Conservation (phyloP, 1,139 yeast genomes). For the Pichia inconspicua region DNA sequence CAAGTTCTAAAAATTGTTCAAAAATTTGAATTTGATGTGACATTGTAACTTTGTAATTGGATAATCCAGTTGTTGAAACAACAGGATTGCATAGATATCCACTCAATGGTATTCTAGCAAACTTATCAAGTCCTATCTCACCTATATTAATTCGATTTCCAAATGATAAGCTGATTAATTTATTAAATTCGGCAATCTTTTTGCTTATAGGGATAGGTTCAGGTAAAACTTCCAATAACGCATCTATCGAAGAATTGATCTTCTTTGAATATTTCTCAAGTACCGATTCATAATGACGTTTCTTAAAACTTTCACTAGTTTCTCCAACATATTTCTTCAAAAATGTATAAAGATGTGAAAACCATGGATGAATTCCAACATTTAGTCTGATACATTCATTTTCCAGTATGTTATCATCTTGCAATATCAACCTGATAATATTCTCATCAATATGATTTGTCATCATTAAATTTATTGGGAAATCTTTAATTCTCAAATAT, state of each 20-base stretch:
- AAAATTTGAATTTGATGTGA: conserved; percentile 59
- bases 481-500: conserved; percentile 1
- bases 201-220: conserved; percentile 43
- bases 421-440: conserved; percentile 21
- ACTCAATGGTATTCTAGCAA: conserved; percentile 56
- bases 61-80: conserved; percentile 8
- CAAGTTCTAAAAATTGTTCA: conserved; percentile 44
- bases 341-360: conserved; percentile 51
- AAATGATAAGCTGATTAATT: conserved; percentile 18
- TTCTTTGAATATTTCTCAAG: conserved; percentile 23
- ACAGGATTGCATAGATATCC: conserved; percentile 44
- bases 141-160: conserved; percentile 42
- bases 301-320: conserved; percentile 24
- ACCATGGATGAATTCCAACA: conserved; percentile 93
- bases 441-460: conserved; percentile 45
- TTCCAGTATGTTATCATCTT: conserved; percentile 16
- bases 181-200: conserved; percentile 30
- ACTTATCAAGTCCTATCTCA: conserved; percentile 81
- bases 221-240: conserved; percentile 48
- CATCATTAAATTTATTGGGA: conserved; percentile 40
- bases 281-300: conserved; percentile 49
- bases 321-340: conserved; percentile 15
- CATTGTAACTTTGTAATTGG: conserved; percentile 36
- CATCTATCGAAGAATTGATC: conserved; percentile 18
- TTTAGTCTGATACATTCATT: conserved; percentile 42